A percentile compares a stretch with the other conserved stretches of the same genome.
Conservation (phyloP, 1,139 yeast genomes). For the Blastobotrys malaysiensis region DNA sequence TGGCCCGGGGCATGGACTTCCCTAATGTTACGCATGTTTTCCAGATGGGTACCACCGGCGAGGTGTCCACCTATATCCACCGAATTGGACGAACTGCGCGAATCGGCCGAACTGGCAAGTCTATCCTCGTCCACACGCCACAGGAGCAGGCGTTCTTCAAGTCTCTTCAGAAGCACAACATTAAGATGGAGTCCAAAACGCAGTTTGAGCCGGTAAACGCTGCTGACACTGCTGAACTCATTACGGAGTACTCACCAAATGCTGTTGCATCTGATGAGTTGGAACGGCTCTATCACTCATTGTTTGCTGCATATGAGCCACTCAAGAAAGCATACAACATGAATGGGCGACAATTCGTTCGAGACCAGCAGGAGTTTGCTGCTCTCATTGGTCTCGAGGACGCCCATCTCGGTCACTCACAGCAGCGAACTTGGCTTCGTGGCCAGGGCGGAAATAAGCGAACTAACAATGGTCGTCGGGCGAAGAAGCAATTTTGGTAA, state of each 20-base stretch:
- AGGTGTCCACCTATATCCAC: slow-evolving; percentile 76
- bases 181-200: slow-evolving; percentile 17
- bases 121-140: slow-evolving; percentile 29
- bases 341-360: slow-evolving; percentile 3
- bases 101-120: slow-evolving; percentile 72
- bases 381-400: slow-evolving; percentile 8
- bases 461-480: neutral
- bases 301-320: slow-evolving; percentile 9
- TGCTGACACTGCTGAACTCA: slow-evolving; percentile 3
- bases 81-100: slow-evolving; percentile 96
- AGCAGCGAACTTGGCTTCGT: neutral
- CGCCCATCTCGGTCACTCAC: neutral
- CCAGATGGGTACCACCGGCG: slow-evolving; percentile 72
- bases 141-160: slow-evolving; percentile 23
- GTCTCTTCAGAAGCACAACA: slow-evolving; percentile 19
- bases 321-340: slow-evolving; percentile 6
- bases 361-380: slow-evolving; percentile 11
- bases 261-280: slow-evolving; percentile 2
- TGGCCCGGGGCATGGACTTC: slow-evolving; percentile 95
- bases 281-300: slow-evolving; percentile 2
- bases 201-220: slow-evolving; percentile 12
- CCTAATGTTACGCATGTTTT: slow-evolving; percentile 77
- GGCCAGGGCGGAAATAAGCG: neutral
- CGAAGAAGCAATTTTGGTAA: neutral
- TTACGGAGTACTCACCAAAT: slow-evolving; percentile 4